Percentiles rank a stretch among this genome's conserved stretches.
Evolutionary conservation across 495 filamentous ascomycete species (phyloP).

Genomic region (Hypomontagnella monticulosa): DNA sequence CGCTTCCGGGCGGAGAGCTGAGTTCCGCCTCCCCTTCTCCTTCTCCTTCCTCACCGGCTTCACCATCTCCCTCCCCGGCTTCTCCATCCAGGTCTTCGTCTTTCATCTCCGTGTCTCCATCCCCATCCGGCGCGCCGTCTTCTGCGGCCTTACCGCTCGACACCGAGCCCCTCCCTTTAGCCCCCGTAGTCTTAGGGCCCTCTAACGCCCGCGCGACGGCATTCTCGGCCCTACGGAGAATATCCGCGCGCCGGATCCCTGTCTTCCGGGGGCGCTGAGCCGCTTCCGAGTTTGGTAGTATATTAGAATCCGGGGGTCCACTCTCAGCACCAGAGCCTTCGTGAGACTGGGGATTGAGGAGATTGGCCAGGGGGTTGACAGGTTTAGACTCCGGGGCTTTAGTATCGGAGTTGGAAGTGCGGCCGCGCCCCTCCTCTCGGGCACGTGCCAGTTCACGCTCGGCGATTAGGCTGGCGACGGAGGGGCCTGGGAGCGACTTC

Average conservation of each 20-base stretch:
- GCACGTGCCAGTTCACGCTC: constrained; percentile 44
- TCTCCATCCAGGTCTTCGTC: constrained; percentile 37
- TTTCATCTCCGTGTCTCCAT: constrained; percentile 42
- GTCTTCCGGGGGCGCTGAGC: constrained; percentile 47
- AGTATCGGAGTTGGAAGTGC: too few relatives aligned
- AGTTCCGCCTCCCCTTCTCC: constrained; percentile 44
- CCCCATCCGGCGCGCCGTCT: constrained; percentile 29
- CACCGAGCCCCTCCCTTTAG: constrained; percentile 52
- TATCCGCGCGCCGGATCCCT: constrained; percentile 56
- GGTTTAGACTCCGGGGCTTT: constrained; percentile 34
- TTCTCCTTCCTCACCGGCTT: constrained; percentile 35
- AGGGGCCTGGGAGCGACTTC: constrained; percentile 47
- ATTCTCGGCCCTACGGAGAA: constrained; percentile 61
- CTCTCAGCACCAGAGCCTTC: constrained; percentile 45
- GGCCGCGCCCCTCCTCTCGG: constrained; percentile 33
- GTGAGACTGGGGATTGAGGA: constrained; percentile 46
- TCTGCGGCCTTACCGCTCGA: constrained; percentile 53
- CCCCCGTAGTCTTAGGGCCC: constrained; percentile 47
- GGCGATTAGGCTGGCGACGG: constrained; percentile 40
- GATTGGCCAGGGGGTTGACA: constrained; percentile 39
- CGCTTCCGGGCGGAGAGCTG: constrained; percentile 62
- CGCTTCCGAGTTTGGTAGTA: constrained; percentile 39
- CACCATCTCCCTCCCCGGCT: constrained; percentile 43
- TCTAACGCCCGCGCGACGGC: constrained; percentile 56
- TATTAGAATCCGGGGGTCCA: constrained; percentile 28